Evolutionary conservation across 176 grass and related monocot genomes (phyloP), one percentile per base, ranked within the genome.

Genomic region (Stipa capillata): DNA sequence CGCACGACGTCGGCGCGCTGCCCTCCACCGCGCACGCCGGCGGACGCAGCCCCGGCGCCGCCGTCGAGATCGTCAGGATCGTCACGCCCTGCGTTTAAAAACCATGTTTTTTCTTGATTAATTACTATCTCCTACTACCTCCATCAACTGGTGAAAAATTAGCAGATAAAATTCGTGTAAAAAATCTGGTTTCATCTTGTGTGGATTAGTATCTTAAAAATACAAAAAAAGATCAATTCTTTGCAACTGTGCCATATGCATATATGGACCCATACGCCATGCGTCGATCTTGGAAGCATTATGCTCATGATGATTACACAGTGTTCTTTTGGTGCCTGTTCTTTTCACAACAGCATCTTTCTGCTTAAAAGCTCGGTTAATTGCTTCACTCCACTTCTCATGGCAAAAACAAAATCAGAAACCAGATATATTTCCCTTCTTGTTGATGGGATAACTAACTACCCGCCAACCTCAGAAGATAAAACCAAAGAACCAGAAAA

Each of bases 21-120:
- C 16, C 15, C 51, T 11, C 49, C 4, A n/a, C 66, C 1, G 64
- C 2, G 85, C 96, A 98, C 4, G 56, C 7, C 8, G 92, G 11
- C 37, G 96, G 96, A 0, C 85, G 83, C 5, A 99, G 78, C 0
- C 86, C 90, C 3, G 86, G 80, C 36, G 85, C 81, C 4, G 88
- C 88, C 20, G 92, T 99, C 32, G 90, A 95, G 68, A 95, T 89
- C 8, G 96, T 85, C 64, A 98, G 85, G 54, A 92, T 85, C 23
- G 82, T 85, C 83, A 93, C 95, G 10, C 95, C 95, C 92, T 98
- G 85, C 44, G 8, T 2, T 6, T n/a, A 20, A 56, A 56, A 56
- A 29, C 5, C 25, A 31, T 58, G 13, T 2, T 21, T n/a, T n/a
- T n/a, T 65, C 61, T 37, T n/a, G 17, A 65, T 37, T 58, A n/a